These are phyloP conservation scores for Epichloe festucae DNA, from an alignment of 2,329 filamentous ascomycete species.

Conservation along the genomic window DNA sequence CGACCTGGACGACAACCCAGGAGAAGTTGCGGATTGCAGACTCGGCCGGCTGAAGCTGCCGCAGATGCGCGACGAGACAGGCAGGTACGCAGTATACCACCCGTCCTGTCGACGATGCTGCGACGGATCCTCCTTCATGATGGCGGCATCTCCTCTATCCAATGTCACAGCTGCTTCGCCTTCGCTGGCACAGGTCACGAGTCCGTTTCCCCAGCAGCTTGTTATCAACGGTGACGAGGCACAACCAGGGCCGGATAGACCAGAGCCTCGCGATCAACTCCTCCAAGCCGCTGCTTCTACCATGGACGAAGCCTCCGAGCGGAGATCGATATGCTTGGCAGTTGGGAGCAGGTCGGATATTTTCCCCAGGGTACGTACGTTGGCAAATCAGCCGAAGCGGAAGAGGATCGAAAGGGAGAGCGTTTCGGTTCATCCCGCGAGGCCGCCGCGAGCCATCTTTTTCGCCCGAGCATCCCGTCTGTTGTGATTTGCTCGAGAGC, in stretches of 20 bases:
- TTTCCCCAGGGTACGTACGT: background rate
- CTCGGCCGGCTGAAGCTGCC: constrained; percentile 20
- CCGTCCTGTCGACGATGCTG: constrained; percentile 25
- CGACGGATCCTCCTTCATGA: constrained; percentile 23
- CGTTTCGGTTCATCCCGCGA: constrained; percentile 18
- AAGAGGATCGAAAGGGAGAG: constrained; percentile 8
- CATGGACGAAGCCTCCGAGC: background rate
- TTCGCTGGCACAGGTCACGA: constrained; percentile 18
- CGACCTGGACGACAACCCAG: constrained; percentile 24
- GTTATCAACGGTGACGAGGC: constrained; percentile 18
- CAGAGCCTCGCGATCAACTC: background rate
- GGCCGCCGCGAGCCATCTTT: constrained; percentile 47
- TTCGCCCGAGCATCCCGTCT: constrained; percentile 56
- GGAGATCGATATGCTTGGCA: constrained; percentile 9
- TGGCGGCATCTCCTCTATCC: constrained; percentile 13
- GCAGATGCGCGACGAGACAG: constrained; percentile 22
- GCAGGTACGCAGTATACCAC: constrained; percentile 15
- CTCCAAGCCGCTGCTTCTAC: background rate
- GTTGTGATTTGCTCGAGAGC: constrained; percentile 75
- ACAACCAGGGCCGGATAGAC: constrained; percentile 6
- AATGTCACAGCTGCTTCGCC: constrained; percentile 18
- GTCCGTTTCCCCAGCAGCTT: constrained; percentile 25
- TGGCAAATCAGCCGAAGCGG: constrained; percentile 7
- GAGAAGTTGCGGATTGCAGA: constrained; percentile 29
- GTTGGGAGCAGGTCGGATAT: background rate